Base-by-base conservation (phyloP, 2,329 filamentous ascomycete genomes). In the Raffaelea ambrosiae region DNA sequence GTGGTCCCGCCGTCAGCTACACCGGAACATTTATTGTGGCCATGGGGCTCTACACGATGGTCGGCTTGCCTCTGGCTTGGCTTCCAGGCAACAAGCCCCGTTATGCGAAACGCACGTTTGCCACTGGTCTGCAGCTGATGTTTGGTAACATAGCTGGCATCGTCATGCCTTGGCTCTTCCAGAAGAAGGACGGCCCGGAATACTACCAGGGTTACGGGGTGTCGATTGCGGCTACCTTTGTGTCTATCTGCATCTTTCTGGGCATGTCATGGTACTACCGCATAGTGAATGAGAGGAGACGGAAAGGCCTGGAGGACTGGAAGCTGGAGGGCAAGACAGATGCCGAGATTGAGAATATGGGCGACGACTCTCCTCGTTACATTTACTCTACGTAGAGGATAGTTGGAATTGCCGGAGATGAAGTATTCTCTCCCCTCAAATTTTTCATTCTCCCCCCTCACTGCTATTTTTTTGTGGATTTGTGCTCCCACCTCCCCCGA, bases 1-100 rank as follows among this genome's bases (percentile, higher is more conserved):
- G 72, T 2, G 63, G 75, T 1, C 69, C 76, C 0, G 79, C 77
- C 0, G 83, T 81, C 8, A 82, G 84, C 54, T 90, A 88, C 57
- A 84, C 86, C 53, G 86, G 67, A 2, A 88, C 84, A 52, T 84
- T 89, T 61, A 66, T 90, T 18, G 78, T 89, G 0, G 84, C 86
- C 0, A 72, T 80, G 51, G 86, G 86, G 0, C 60, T 90, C 3
- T 90, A 89, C 54, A 67, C 77, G 20, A 63, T 74, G 3, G 74
- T 79, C 4, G 74, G 75, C 0, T 53, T 79, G 51, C 75, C 75
- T 5, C 57, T 79, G 20, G 74, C 74, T 31, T 79, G 75, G 75
- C 55, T 83, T 36, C 75, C 83, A 0, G 81, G 76, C 18, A 89
- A 88, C 51, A 74, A 76, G 14, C 86, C 86, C 1, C 71, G 86